phyloP scores from a whole-genome alignment of 306 rosid genomes.

The Mimosa bimucronata region DNA sequence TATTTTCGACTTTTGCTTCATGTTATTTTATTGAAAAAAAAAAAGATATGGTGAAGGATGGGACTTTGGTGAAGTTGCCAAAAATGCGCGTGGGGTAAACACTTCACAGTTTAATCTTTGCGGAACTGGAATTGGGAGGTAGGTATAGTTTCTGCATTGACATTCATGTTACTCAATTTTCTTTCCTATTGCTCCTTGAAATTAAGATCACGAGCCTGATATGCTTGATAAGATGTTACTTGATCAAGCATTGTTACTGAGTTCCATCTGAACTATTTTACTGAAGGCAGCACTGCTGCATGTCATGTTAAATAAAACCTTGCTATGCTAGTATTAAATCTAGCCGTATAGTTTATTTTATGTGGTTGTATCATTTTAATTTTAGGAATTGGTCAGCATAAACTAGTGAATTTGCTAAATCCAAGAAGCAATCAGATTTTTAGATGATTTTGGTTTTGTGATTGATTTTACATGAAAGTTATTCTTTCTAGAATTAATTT shows the following conservation, averaged over 20 bases:
- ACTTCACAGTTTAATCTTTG: constrained; percentile 86
- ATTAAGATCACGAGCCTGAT: neutral
- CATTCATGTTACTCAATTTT: constrained; percentile 12
- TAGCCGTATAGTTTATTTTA: constrained; percentile 22
- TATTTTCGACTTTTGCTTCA: constrained; percentile 22
- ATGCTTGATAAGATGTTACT: neutral
- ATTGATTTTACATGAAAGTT: constrained; percentile 29
- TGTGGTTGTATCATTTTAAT: constrained; percentile 18
- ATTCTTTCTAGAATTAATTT: constrained; percentile 31
- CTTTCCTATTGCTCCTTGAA: constrained; percentile 12
- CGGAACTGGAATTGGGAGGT: constrained; percentile 95
- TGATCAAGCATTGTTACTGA: neutral
- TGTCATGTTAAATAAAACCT: neutral
- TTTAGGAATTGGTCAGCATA: constrained; percentile 15
- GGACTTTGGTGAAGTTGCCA: constrained; percentile 98
- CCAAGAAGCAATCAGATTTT: constrained; percentile 9
- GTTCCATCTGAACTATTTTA: neutral
- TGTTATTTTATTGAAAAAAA: constrained; percentile 11
- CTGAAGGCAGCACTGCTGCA: neutral
- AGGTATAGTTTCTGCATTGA: constrained; percentile 56
- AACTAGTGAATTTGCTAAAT: constrained; percentile 13
- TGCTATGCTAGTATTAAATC: neutral
- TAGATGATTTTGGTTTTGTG: neutral
- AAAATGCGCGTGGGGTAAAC: constrained; percentile 87
- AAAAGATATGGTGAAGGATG: constrained; percentile 98